A percentile compares a stretch with the other conserved stretches of the same genome.
These are phyloP conservation scores for Albatrellus ellisii DNA, from an alignment of 768 basidiomycete genomes.

Conservation along the genomic window DNA sequence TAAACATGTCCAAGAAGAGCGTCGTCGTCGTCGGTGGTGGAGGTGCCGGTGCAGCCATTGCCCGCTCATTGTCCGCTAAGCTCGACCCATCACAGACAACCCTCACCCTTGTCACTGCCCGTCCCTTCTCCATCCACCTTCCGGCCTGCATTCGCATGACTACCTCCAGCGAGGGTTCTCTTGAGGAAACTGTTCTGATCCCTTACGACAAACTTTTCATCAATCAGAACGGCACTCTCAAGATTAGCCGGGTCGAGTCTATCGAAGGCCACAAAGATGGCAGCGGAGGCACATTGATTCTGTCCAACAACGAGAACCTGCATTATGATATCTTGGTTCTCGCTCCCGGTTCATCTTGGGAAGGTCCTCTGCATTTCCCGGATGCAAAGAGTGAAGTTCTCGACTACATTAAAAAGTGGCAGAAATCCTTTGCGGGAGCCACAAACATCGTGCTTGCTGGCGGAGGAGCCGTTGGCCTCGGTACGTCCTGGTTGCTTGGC, in stretches of 20 bases:
- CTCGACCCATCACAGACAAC: slow-evolving; percentile 9
- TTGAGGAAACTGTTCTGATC: slow-evolving; percentile 19
- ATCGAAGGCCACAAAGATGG: slow-evolving; percentile 22
- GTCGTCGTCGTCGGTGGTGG: slow-evolving; percentile 20
- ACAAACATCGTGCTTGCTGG: slow-evolving; percentile 23
- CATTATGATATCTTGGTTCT: slow-evolving; percentile 11
- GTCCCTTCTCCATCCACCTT: slow-evolving; percentile 11
- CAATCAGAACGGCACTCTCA: slow-evolving; percentile 29
- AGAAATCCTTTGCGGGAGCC: slow-evolving; percentile 19
- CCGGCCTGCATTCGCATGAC: slow-evolving; percentile 14
- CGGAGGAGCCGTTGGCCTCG: slow-evolving; percentile 29
- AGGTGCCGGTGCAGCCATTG: slow-evolving; percentile 11
- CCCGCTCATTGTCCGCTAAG: slow-evolving; percentile 9
- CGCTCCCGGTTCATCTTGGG: slow-evolving; percentile 9
- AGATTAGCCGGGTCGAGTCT: slow-evolving; percentile 23
- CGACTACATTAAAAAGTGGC: slow-evolving; percentile 18
- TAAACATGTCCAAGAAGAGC: slow-evolving; percentile 1
- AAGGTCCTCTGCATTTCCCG: slow-evolving; percentile 27
- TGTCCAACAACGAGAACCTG: slow-evolving; percentile 7
- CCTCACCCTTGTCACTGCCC: slow-evolving; percentile 14
- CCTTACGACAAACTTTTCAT: slow-evolving; percentile 37
- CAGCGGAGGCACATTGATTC: slow-evolving; percentile 5
- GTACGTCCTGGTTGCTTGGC: slow-evolving; percentile 16
- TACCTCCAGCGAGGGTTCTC: slow-evolving; percentile 11
- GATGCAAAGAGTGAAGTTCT: slow-evolving; percentile 12